A percentile compares a stretch with the other conserved stretches of the same genome.
Conservation (phyloP, 2,329 filamentous ascomycete genomes). For the Peltaster fructicola region DNA sequence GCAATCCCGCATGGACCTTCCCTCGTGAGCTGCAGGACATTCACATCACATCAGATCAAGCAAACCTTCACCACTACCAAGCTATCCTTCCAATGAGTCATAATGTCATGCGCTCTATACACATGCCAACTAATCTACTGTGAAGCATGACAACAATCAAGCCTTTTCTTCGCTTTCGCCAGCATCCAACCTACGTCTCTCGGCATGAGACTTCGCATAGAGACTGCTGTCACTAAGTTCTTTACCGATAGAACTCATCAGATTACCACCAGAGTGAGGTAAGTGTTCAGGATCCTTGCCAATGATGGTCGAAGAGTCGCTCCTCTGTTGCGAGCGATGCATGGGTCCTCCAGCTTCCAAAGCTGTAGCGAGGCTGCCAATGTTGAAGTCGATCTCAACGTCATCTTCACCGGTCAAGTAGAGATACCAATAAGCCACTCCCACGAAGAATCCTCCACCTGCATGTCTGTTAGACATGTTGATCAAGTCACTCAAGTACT, state of each 20-base stretch:
- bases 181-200: no score
- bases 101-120: no score
- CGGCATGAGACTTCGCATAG: constrained; percentile 9
- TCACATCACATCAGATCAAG: no score
- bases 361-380: constrained; percentile 8
- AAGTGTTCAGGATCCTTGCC: constrained; percentile 4
- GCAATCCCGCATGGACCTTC: no score
- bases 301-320: constrained; percentile 1
- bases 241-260: constrained; percentile 8
- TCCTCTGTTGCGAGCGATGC: constrained; percentile 1
- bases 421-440: constrained; percentile 22
- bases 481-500: constrained; percentile 25
- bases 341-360: constrained; percentile 12
- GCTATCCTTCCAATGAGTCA: no score
- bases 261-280: constrained; percentile 5
- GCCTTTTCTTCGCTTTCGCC: no score
- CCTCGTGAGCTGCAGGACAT: no score
- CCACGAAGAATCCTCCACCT: constrained; percentile 49
- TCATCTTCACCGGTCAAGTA: constrained; percentile 11
- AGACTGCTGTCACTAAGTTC: constrained; percentile 9
- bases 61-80: no score
- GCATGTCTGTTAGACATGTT: constrained; percentile 34
- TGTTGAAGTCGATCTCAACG: constrained; percentile 10
- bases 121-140: no score
- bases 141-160: no score